Evolutionary conservation across 163 green algal species (phyloP).

Genomic region (Botryococcus braunii): DNA sequence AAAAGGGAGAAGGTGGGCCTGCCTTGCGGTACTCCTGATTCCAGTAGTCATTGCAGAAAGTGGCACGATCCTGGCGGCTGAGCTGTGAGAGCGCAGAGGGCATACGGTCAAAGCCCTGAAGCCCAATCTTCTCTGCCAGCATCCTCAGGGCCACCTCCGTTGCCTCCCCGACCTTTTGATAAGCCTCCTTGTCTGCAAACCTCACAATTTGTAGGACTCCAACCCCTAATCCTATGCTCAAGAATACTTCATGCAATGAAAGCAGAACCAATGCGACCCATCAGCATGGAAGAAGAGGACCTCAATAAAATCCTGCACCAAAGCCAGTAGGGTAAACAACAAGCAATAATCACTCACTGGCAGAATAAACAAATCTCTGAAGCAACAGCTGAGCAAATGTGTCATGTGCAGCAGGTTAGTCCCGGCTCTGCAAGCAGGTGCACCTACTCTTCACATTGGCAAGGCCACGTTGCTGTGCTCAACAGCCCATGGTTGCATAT

Average conservation of each 20-base stretch:
- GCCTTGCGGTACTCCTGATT: slow-evolving; percentile 26
- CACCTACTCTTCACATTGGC: too few species aligned
- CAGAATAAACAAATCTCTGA: too few species aligned
- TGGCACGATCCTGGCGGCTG: slow-evolving; percentile 30
- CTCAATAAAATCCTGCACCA: too few species aligned
- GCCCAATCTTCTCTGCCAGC: slow-evolving; percentile 61
- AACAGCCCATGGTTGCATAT: too few species aligned
- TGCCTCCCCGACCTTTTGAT: slow-evolving; percentile 63
- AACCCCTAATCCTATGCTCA: too few species aligned
- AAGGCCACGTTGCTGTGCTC: too few species aligned
- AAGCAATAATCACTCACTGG: too few species aligned
- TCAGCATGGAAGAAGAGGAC: not conserved
- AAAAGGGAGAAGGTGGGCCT: not conserved
- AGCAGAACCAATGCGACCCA: not conserved
- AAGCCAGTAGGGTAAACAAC: too few species aligned
- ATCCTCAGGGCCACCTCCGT: slow-evolving; percentile 78
- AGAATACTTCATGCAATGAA: not conserved
- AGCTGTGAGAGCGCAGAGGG: slow-evolving; percentile 29
- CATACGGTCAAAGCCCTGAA: slow-evolving; percentile 29
- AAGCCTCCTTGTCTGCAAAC: slow-evolving; percentile 21
- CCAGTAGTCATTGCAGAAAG: slow-evolving; percentile 66
- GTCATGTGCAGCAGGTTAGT: not conserved
- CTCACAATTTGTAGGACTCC: not conserved
- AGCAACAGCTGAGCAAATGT: not conserved
- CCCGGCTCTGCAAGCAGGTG: too few species aligned